Evolutionary conservation across 148 eudicot genomes (phyloP).

Genomic region (Heliosperma pusillum): DNA sequence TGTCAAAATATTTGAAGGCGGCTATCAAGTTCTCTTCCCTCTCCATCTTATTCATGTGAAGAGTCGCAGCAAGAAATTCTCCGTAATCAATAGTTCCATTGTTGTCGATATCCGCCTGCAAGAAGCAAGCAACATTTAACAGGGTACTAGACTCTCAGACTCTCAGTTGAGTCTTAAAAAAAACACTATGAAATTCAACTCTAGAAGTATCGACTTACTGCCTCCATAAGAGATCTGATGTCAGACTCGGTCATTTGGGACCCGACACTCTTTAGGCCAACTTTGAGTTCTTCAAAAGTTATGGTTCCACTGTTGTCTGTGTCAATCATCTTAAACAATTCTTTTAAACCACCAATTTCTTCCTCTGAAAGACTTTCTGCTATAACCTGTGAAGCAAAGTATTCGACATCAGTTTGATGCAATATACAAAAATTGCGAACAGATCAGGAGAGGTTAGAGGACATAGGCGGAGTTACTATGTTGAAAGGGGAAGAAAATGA

Average conservation of each 20-base stretch:
- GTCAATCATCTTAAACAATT: constrained; percentile 43
- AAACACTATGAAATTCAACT: no score
- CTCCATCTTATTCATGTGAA: constrained; percentile 45
- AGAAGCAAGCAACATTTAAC: constrained; percentile 2
- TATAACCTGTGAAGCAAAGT: constrained; percentile 31
- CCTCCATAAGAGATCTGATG: constrained; percentile 39
- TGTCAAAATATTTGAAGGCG: constrained; percentile 42
- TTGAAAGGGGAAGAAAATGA: no score
- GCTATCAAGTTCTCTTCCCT: constrained; percentile 40
- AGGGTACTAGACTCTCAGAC: no score
- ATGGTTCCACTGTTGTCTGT: constrained; percentile 46
- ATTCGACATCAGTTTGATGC: constrained; percentile 24
- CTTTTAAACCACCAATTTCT: constrained; percentile 38
- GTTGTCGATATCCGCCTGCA: constrained; percentile 44
- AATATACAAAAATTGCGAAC: not conserved
- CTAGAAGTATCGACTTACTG: constrained; percentile 29
- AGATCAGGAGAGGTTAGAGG: no score
- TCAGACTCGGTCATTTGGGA: constrained; percentile 42
- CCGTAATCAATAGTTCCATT: constrained; percentile 44
- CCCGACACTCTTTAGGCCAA: constrained; percentile 37
- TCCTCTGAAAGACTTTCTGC: constrained; percentile 45
- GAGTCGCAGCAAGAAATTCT: constrained; percentile 45
- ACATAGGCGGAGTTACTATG: no score
- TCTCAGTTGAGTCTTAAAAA: no score
- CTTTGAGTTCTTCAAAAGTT: constrained; percentile 40